phyloP scores from a whole-genome alignment of 106 monocot species.

The Amphibolis antarctica region DNA sequence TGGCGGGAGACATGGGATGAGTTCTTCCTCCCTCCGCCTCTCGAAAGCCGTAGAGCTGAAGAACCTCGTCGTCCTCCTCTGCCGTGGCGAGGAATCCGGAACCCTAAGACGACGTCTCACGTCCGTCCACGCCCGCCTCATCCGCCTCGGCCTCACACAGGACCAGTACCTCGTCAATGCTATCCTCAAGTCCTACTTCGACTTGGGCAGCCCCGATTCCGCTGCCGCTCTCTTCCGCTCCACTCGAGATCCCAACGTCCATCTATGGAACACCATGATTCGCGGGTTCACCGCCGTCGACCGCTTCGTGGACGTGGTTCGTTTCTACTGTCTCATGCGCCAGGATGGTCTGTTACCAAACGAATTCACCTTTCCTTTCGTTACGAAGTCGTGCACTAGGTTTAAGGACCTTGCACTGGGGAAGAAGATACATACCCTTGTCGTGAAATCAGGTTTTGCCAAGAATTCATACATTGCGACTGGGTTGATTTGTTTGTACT shows the following conservation, averaged over 20 bases:
- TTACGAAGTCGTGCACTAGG: conserved; percentile 50
- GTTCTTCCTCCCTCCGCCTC: not conserved
- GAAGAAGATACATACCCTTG: conserved; percentile 33
- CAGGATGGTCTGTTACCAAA: conserved; percentile 30
- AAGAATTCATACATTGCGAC: conserved; percentile 37
- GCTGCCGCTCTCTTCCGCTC: conserved; percentile 20
- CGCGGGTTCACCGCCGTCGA: conserved; percentile 30
- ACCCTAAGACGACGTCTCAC: conserved; percentile 14
- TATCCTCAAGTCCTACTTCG: conserved; percentile 31
- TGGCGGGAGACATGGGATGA: conserved; percentile 1
- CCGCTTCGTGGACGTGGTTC: conserved; percentile 11
- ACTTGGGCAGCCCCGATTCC: conserved; percentile 10
- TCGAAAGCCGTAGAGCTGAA: not conserved
- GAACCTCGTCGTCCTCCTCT: not conserved
- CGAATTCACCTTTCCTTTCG: conserved; percentile 64
- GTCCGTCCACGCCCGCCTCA: conserved; percentile 30
- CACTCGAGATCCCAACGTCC: conserved; percentile 7
- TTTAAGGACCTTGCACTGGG: conserved; percentile 26
- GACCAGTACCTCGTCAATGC: conserved; percentile 22
- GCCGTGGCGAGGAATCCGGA: not conserved
- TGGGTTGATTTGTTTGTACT: conserved; percentile 38
- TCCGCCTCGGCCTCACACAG: conserved; percentile 31
- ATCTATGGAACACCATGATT: conserved; percentile 34
- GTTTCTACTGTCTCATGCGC: conserved; percentile 31
- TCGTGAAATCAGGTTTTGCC: conserved; percentile 39